Base-by-base conservation (phyloP, 208 protist species). In the Wallacemonas sp. region DNA sequence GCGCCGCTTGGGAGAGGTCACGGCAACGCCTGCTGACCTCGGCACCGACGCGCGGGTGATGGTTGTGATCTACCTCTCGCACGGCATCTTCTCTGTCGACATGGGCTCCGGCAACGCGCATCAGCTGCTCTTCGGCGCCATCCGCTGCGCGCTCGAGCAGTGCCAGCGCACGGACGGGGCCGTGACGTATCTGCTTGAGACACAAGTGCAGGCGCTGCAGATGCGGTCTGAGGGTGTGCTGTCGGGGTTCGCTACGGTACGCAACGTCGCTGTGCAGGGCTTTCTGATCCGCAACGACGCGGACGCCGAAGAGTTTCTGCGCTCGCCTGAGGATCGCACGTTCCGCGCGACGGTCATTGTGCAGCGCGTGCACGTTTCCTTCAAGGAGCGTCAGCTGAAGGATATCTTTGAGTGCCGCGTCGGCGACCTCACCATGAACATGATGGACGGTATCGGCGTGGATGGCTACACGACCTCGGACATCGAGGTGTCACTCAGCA, bases 341-440 rank as follows among this genome's bases (percentile, higher is more conserved):
- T 88, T 94, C 38, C 87, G 90, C 12, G 63, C 61, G 33, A 54
- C 72, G 36, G 24, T 88, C 14, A 48, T 81, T 6, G 67, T 90
- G 44, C 67, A 84, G 46, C 62, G 85, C 39, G 67, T 92, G 24
- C 73, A 85, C 56, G 81, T 81, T 14, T 69, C 74, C 27, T 87
- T 93, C 66, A 96, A 96, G 75, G 85, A 96, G 80, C 83, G 90
- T n/a, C 86, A 93, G 66, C 65, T 96, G 49, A 83, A 79, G 61
- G 90, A 96, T 58, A 72, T 96, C n/a, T 81, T 94, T 41, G 86
- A 94, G 71, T 91, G 78, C 64, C 81, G 72, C 17, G 67, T 85
- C 12, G 78, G 62, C 9, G 39, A 70, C 48, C 66, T 92, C 34
- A 43, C 30, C 34, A 30, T 62, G 16, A 76, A 80, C 58, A 60